Percentiles rank a stretch among this genome's conserved stretches.
phyloP scores from a whole-genome alignment of 2,329 filamentous ascomycete species.

The Hymenoscyphus linearis region DNA sequence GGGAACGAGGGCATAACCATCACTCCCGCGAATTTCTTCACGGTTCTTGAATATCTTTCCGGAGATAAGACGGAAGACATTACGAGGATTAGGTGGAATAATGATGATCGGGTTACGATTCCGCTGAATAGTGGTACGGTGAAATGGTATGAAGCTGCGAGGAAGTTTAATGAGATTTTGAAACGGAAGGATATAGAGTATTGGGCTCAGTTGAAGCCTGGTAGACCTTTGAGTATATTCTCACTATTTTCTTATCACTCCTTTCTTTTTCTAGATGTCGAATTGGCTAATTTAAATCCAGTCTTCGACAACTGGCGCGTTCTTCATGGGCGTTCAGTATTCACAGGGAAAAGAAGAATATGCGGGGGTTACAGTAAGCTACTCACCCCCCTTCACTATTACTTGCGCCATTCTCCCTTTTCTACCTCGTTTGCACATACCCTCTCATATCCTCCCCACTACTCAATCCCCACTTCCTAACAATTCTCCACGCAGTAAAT shows the following conservation, averaged over 20 bases:
- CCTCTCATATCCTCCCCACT: background rate
- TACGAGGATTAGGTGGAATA: conserved; percentile 83
- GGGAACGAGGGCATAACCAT: conserved; percentile 83
- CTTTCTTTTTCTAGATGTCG: background rate
- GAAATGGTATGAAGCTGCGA: conserved; percentile 76
- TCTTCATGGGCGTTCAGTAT: conserved; percentile 77
- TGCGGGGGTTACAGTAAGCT: conserved; percentile 85
- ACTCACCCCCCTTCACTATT: background rate
- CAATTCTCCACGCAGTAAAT: conserved; percentile 50
- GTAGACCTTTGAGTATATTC: conserved; percentile 65
- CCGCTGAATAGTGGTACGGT: conserved; percentile 5
- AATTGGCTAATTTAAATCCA: conserved; percentile 29
- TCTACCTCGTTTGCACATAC: background rate
- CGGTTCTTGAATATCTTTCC: conserved; percentile 55
- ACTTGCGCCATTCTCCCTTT: background rate
- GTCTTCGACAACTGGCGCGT: conserved; percentile 98
- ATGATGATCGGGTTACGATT: conserved; percentile 63
- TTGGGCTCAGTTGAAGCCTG: conserved; percentile 76
- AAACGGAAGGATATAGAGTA: conserved; percentile 62
- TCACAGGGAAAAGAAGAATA: conserved; percentile 78
- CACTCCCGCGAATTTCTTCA: conserved; percentile 62
- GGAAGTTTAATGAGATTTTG: conserved; percentile 67
- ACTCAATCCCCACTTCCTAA: background rate
- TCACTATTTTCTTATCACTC: background rate
- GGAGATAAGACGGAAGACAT: conserved; percentile 37